Evolutionary conservation across 2,329 filamentous ascomycete genomes (phyloP).

Genomic region (Stagonosporopsis cucurbitacearum): DNA sequence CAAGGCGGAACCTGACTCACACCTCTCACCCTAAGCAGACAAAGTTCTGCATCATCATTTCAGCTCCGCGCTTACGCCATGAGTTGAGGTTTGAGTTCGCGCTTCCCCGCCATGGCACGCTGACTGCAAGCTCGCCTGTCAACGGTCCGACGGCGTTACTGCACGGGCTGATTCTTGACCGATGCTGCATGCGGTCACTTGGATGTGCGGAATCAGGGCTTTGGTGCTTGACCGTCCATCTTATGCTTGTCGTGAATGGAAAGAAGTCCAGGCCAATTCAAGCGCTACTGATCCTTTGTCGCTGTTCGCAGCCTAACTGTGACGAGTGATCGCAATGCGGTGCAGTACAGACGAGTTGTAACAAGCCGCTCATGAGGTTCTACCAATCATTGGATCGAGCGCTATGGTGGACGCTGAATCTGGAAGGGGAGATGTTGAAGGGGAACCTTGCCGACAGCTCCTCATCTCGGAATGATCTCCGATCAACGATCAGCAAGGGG

Average conservation of each 20-base stretch:
- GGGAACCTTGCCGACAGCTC: slow-evolving; percentile 1
- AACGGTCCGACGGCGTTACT: slow-evolving; percentile 3
- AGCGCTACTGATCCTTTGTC: background rate
- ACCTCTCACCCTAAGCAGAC: background rate
- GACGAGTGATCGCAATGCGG: background rate
- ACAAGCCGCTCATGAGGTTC: background rate
- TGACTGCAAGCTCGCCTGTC: background rate
- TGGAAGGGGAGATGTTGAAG: slow-evolving; percentile 1
- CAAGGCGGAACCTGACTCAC: background rate
- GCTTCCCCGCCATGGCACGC: slow-evolving; percentile 12
- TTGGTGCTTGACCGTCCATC: slow-evolving; percentile 3
- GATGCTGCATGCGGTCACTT: slow-evolving; percentile 4
- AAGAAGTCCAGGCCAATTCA: background rate
- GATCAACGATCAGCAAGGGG: slow-evolving; percentile 13
- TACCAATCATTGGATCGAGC: background rate
- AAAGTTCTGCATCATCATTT: background rate
- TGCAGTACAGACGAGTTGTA: background rate
- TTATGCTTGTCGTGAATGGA: background rate
- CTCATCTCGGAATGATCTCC: slow-evolving; percentile 7
- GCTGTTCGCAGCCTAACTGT: background rate
- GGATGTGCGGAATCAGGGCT: background rate
- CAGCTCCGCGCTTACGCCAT: slow-evolving; percentile 3
- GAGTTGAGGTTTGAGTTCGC: slow-evolving; percentile 4
- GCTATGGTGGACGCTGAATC: background rate
- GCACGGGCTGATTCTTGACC: background rate